Evolutionary conservation across 2,329 filamentous ascomycete genomes (phyloP).

Genomic region (Verticillium longisporum): DNA sequence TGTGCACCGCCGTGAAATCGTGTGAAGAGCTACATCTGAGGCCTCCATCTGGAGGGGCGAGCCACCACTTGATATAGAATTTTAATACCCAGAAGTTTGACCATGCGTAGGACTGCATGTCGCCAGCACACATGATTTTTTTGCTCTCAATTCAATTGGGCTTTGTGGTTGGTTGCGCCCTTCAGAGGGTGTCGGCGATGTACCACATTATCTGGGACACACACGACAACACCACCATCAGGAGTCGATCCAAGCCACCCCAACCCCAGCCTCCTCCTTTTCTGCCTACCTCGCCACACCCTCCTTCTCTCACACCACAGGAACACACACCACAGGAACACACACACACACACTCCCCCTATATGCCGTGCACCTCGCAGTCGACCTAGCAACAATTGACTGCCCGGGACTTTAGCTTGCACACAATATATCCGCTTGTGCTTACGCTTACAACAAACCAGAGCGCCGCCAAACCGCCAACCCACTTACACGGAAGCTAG

Average conservation of each 20-base stretch:
- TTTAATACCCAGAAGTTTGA: slow-evolving; percentile 2
- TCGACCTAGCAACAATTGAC: not conserved
- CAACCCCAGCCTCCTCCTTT: slow-evolving; percentile 12
- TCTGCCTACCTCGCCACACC: slow-evolving; percentile 1
- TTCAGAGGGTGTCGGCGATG: slow-evolving; percentile 1
- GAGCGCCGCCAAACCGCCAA: not conserved
- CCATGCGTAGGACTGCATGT: not conserved
- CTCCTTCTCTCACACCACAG: too few species aligned
- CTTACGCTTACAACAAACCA: not conserved
- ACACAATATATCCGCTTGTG: not conserved
- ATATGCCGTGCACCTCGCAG: slow-evolving; percentile 5
- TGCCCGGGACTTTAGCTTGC: not conserved
- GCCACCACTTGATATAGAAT: slow-evolving; percentile 5
- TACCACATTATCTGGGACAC: slow-evolving; percentile 13
- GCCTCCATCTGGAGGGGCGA: not conserved
- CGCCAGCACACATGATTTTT: not conserved
- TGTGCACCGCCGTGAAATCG: slow-evolving; percentile 14
- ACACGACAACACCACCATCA: slow-evolving; percentile 9
- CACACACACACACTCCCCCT: not conserved
- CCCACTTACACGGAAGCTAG: not conserved
- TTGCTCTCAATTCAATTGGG: not conserved
- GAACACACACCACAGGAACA: not conserved
- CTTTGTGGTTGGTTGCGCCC: not conserved
- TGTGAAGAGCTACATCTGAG: slow-evolving; percentile 14
- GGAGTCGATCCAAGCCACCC: slow-evolving; percentile 6